Evolutionary conservation across 2,329 filamentous ascomycete species (phyloP), one percentile per base, ranked within the genome.

Genomic region (Aspergillus sp.): DNA sequence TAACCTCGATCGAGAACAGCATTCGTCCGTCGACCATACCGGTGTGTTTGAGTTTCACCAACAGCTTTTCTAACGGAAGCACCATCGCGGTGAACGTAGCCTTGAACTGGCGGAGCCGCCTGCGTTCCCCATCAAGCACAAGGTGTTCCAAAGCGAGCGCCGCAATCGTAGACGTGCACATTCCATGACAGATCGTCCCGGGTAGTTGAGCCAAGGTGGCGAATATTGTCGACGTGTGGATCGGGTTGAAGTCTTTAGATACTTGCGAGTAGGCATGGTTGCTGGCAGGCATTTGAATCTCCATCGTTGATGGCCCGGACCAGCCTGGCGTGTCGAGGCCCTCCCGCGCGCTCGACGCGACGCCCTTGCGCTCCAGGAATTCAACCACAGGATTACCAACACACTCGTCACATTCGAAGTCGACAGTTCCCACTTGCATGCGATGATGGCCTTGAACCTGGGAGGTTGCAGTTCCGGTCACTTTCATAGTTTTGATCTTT

Each of bases 141-240:
- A 94, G 92, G 96, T 0, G 91, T 96, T 83, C 97, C 92, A 18
- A 97, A 90, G 57, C 97, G 81, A 74, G 91, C 93, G 70, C 94
- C 87, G 97, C 92, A 45, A 94, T 90, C 61, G 94, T 94, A 75
- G 93, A 97, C 0, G 93, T 95, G 82, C 96, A 97, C 94, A 98
- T 98, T 74, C 94, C 94, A 74, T 98, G 94, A 0, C 93, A 97
- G 70, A 98, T 96, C 32, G 94, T 97, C 49, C 94, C 94, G 2
- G 92, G 92, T 11, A 98, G 84, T 74, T 92, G 92, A 71, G 94
- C 94, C 71, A 97, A 96, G 76, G 86, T 91, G n/a, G 94, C 90
- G 78, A 98, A 98, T 53, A 96, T 90, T 54, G 92, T 88, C 14
- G 93, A 96, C 49, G 97, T 93, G 82, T 98, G 94, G 63, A 98